phyloP scores from a whole-genome alignment of 2,329 filamentous ascomycete species.

The Xylogone sp. region DNA sequence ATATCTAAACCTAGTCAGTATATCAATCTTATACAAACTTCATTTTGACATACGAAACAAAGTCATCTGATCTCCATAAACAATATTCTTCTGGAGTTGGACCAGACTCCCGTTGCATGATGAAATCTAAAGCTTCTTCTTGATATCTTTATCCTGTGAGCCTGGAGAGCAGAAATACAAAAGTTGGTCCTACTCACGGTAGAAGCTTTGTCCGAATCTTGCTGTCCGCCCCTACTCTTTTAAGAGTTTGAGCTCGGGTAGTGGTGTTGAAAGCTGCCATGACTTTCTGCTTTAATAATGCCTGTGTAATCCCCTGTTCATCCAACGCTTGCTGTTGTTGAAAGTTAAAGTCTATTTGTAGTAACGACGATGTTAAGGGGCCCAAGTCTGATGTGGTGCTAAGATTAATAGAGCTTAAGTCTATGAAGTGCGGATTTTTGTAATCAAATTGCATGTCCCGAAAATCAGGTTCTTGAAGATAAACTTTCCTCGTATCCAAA shows the following conservation, averaged over 20 bases:
- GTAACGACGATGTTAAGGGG: background rate
- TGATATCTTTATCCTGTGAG: conserved; percentile 30
- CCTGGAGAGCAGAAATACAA: background rate
- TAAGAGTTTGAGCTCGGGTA: conserved; percentile 11
- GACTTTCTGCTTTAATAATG: background rate
- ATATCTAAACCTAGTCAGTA: conserved; percentile 47
- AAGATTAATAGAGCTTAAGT: background rate
- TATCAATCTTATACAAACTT: conserved; percentile 32
- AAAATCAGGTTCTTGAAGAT: background rate
- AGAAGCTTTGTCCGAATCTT: conserved; percentile 6
- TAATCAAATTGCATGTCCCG: background rate
- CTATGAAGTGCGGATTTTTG: background rate
- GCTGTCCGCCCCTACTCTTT: conserved; percentile 9
- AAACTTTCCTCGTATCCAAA: background rate
- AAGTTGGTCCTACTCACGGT: conserved; percentile 7
- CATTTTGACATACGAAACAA: conserved; percentile 24
- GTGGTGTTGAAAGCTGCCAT: conserved; percentile 10
- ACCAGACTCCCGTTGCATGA: conserved; percentile 35
- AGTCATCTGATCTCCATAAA: conserved; percentile 27
- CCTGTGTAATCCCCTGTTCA: background rate
- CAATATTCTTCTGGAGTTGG: conserved; percentile 25
- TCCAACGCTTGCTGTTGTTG: background rate
- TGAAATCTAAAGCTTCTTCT: conserved; percentile 33
- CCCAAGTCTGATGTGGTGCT: background rate
- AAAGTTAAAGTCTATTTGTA: background rate